Evolutionary conservation across 257 asterid genomes (phyloP).

Genomic region (Solanum sejunctum): DNA sequence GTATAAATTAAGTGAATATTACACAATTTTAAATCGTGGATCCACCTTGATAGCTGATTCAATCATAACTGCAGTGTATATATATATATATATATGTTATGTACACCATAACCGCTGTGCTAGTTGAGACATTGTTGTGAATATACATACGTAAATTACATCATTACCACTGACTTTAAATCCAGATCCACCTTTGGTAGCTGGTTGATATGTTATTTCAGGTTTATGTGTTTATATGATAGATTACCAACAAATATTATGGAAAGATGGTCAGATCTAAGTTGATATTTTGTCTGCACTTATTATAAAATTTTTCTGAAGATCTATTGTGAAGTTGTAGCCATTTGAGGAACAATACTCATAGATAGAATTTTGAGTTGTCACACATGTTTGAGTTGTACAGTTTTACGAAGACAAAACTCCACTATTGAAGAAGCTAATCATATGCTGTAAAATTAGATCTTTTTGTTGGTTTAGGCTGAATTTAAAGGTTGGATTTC

Average conservation of each 20-base stretch:
- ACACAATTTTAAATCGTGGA: neutral
- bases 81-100: neutral
- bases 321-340: neutral
- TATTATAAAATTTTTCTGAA: neutral
- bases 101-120: neutral
- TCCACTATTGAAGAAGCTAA: neutral
- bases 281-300: neutral
- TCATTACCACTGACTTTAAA: neutral
- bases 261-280: conserved; percentile 23
- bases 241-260: neutral
- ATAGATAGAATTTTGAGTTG: neutral
- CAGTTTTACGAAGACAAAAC: neutral
- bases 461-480: neutral
- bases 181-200: neutral
- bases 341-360: neutral
- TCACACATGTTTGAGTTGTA: neutral
- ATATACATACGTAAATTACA: neutral
- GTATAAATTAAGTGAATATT: neutral
- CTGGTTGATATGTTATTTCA: neutral
- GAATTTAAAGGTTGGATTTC: neutral
- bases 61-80: neutral
- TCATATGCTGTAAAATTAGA: neutral
- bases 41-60: neutral
- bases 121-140: neutral
- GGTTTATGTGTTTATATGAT: neutral